A percentile compares a stretch with the other conserved stretches of the same genome.
Evolutionary conservation across 306 rosid species (phyloP).

Genomic region (apple (Malus domestica)): ASM211411v1 NC_041803.1:20776501-20777000

Average conservation of each 20-base stretch:
- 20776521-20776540: background rate
- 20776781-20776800: constrained; percentile 40
- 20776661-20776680: background rate
- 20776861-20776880: constrained; percentile 3
- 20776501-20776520: background rate
- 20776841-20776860: constrained; percentile 7
- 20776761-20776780: constrained; percentile 83
- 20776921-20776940: constrained; percentile 43
- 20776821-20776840: constrained; percentile 25
- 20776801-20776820: constrained; percentile 19
- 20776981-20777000: constrained; percentile 16
- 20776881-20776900: background rate
- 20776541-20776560: background rate
- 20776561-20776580: background rate
- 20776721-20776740: constrained; percentile 40
- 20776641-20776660: background rate
- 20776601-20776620: background rate
- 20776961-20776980: constrained; percentile 19
- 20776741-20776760: constrained; percentile 53
- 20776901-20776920: background rate
- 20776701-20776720: background rate
- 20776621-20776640: background rate
- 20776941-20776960: constrained; percentile 23
- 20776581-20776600: background rate
- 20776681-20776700: background rate